Evolutionary conservation across 495 filamentous ascomycete species (phyloP).

Genomic region (Oidiodendron maius): DNA sequence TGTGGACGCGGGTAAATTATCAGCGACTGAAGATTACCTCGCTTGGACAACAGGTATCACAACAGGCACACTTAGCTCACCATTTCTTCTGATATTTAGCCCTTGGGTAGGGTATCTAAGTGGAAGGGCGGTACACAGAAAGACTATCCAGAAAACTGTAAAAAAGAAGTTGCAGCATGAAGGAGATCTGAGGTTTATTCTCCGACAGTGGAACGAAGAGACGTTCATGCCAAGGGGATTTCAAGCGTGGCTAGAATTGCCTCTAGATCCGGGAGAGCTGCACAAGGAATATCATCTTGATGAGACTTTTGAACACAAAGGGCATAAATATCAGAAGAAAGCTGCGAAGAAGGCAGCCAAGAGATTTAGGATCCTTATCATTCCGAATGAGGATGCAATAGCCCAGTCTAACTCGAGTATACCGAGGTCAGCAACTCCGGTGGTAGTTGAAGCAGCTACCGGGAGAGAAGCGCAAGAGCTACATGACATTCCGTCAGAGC

Average conservation of each 20-base stretch:
- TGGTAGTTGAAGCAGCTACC: no score
- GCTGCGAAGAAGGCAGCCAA: conserved; percentile 10
- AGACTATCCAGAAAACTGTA: conserved; percentile 13
- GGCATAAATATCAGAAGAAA: conserved; percentile 4
- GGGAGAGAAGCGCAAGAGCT: no score
- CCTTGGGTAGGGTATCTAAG: conserved; percentile 15
- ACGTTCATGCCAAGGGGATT: conserved; percentile 10
- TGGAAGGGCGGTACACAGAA: conserved; percentile 14
- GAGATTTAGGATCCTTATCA: conserved; percentile 12
- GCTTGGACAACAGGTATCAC: conserved; percentile 17
- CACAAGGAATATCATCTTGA: no score
- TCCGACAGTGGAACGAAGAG: conserved; percentile 15
- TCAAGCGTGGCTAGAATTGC: conserved; percentile 18
- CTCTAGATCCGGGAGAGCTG: conserved; percentile 3
- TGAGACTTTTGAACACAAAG: no score
- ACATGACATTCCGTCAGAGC: no score
- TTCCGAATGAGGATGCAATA: conserved; percentile 8
- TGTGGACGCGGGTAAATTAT: conserved; percentile 9
- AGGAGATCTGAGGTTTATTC: conserved; percentile 11
- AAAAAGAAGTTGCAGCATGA: conserved; percentile 13
- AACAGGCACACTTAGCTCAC: conserved; percentile 8
- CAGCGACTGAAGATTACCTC: conserved; percentile 11
- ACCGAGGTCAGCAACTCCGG: no score
- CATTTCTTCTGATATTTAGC: conserved; percentile 12
- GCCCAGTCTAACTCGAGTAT: no score